These are phyloP conservation scores for Talaromyces sp. DNA, from an alignment of 2,329 filamentous ascomycete genomes.

Conservation along the genomic window DNA sequence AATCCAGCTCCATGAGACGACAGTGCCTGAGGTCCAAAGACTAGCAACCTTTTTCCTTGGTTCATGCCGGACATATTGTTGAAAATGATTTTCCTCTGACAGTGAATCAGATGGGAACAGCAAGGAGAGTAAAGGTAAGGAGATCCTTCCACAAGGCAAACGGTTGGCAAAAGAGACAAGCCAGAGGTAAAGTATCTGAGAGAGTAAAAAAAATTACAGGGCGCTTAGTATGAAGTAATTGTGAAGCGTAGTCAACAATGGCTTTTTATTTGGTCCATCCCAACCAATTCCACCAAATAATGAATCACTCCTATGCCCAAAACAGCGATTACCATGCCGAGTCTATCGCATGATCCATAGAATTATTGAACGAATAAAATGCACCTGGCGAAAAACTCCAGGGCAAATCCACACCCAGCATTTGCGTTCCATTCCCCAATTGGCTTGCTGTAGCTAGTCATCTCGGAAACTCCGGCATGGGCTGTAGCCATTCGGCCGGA, in stretches of 20 bases:
- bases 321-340: neutral
- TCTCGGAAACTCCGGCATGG: neutral
- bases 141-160: neutral
- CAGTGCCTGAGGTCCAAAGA: slow-evolving; percentile 9
- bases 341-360: neutral
- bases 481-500: neutral
- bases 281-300: neutral
- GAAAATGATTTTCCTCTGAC: neutral
- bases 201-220: neutral
- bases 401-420: neutral
- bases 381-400: neutral
- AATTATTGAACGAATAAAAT: neutral
- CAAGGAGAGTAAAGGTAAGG: neutral
- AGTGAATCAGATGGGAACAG: neutral
- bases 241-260: neutral
- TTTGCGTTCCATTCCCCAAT: neutral
- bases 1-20: slow-evolving; percentile 3
- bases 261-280: neutral
- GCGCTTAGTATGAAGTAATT: neutral
- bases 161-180: neutral
- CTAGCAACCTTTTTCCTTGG: neutral
- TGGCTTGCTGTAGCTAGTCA: neutral
- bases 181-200: neutral
- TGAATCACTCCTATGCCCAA: neutral
- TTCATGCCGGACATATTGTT: neutral